A percentile compares a stretch with the other conserved stretches of the same genome.
Conservation (phyloP, 1,284 basidiomycete species). For the Sanguinoderma infundibulare region DNA sequence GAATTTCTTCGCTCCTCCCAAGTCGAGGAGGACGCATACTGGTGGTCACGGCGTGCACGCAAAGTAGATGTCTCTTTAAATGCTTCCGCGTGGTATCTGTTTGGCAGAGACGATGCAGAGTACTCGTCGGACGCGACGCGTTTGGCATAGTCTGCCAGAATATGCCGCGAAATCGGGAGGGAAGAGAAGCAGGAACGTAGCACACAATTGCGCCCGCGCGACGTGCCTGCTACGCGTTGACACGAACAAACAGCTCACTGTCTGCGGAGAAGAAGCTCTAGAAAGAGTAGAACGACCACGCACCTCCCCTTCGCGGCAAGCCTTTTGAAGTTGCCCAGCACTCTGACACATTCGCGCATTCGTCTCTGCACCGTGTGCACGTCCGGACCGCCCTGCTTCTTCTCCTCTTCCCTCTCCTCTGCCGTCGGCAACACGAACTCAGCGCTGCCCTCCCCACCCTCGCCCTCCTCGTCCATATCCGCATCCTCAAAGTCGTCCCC, state of each 20-base stretch:
- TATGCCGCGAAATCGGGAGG: not conserved
- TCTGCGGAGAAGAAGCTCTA: not conserved
- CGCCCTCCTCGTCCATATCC: conserved; percentile 60
- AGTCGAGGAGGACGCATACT: no score
- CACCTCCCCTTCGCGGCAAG: conserved; percentile 75
- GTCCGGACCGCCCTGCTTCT: conserved; percentile 73
- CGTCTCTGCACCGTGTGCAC: conserved; percentile 86
- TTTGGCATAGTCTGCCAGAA: not conserved
- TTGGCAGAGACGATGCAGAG: no score
- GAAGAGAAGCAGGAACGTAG: not conserved
- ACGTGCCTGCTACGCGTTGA: not conserved
- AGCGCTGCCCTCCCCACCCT: conserved; percentile 57
- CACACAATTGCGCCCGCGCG: not conserved
- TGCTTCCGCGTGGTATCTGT: no score
- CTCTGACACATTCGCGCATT: conserved; percentile 87
- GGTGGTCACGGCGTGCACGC: no score
- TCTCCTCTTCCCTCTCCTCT: conserved; percentile 83
- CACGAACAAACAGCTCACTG: not conserved
- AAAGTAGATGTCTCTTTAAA: no score
- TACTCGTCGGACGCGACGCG: no score
- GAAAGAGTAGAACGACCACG: conserved; percentile 30
- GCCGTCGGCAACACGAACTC: conserved; percentile 80
- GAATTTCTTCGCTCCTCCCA: no score
- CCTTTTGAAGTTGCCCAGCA: conserved; percentile 78
- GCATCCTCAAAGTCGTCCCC: conserved; percentile 57